Percentiles rank a stretch among this genome's conserved stretches.
Evolutionary conservation across 2,329 filamentous ascomycete species (phyloP).

Genomic region (Xylaria polymorpha): DNA sequence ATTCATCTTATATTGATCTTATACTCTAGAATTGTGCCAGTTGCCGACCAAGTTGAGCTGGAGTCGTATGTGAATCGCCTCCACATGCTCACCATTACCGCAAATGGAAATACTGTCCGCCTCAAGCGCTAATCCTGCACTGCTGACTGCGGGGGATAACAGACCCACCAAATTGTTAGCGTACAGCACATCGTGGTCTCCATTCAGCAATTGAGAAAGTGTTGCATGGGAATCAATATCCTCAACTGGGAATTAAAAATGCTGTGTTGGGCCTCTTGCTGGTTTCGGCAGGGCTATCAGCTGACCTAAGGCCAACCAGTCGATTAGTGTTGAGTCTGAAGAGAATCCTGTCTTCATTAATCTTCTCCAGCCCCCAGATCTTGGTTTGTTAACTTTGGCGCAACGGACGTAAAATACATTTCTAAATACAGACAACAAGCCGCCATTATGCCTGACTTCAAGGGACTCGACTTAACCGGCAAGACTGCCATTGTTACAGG

Average conservation of each 20-base stretch:
- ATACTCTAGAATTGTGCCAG: too few species aligned
- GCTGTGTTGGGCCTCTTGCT: conserved; percentile 7
- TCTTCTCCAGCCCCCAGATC: not conserved
- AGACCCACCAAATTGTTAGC: not conserved
- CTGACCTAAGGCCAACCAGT: not conserved
- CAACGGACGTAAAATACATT: not conserved
- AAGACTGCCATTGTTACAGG: conserved; percentile 13
- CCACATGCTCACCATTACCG: conserved; percentile 8
- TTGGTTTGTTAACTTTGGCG: not conserved
- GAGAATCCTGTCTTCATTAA: not conserved
- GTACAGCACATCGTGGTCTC: not conserved
- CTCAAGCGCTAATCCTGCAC: not conserved
- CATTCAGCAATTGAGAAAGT: too few species aligned
- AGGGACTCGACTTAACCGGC: conserved; percentile 14
- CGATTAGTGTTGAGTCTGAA: not conserved
- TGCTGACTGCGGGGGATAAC: not conserved
- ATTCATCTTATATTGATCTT: not conserved
- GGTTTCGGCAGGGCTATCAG: conserved; percentile 7
- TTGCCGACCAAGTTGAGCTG: not conserved
- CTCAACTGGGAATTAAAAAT: not conserved
- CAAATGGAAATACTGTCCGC: conserved; percentile 8
- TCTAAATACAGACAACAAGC: not conserved
- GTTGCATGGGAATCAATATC: not conserved
- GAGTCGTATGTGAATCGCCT: not conserved
- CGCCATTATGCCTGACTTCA: conserved; percentile 5